Base-by-base conservation (phyloP, 2,329 filamentous ascomycete species). In the Penicillium sp. region DNA sequence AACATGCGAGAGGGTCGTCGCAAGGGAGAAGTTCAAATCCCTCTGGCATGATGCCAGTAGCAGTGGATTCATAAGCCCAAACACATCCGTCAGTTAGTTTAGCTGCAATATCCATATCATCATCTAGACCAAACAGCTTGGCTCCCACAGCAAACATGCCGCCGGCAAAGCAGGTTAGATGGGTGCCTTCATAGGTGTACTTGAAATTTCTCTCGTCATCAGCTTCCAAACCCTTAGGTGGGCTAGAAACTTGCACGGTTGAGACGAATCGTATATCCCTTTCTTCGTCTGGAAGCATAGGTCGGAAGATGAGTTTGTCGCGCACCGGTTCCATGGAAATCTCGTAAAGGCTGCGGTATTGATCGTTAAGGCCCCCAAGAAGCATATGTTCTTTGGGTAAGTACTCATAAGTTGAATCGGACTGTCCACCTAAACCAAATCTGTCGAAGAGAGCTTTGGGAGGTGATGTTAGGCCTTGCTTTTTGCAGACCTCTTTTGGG, bases 81-180 rank as follows among this genome's bases (percentile, higher is more conserved):
- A 85, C 78, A 64, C 83, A 86, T 3, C 80, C 81, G 56, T 86
- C 78, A 0, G 82, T 81, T 47, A 86, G 71, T 63, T 83, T 81
- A 45, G 76, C 73, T 11, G 81, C 84, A 52, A 85, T 77, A 0
- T 77, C 71, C 59, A 86, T 71, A 62, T 86, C 82, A 16, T 71
- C 70, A 2, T 78, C 69, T n/a, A 81, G 74, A 14, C 76, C 70
- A 66, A 85, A 85, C 1, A 85, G 64, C 63, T 79, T 82, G 46
- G 82, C 79, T 26, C 83, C 83, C 0, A 86, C 68, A 0, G 79
- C 83, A 59, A 84, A 81, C 83, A 86, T 86, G 52, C 83, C 83
- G 11, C 83, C 83, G 0, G 80, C 75, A 64, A 83, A 86, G 70
- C 83, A 86, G 23, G 74, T 77, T 14, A 86, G 74, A 66, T 86